phyloP scores from a whole-genome alignment of 83 land plant genomes.

The Picea mariana region DNA sequence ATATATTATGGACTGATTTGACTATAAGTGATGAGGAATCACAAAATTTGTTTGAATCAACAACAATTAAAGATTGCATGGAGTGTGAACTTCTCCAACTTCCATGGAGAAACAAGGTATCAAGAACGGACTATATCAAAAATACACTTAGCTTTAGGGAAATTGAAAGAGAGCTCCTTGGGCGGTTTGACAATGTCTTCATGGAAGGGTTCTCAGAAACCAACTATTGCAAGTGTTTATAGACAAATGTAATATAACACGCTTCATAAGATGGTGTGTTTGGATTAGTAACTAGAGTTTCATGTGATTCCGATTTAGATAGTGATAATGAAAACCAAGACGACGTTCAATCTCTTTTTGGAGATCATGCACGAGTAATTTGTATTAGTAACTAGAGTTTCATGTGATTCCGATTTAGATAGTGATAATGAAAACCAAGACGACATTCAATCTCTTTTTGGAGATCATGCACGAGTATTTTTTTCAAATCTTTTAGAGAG shows the following conservation, averaged over 20 bases:
- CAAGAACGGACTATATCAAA: no score
- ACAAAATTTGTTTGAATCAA: no score
- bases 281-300: constrained; percentile 67
- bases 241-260: constrained; percentile 58
- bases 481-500: constrained; percentile 73
- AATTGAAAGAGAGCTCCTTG: no score
- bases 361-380: constrained; percentile 65
- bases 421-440: constrained; percentile 34
- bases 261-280: constrained; percentile 28
- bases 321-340: constrained; percentile 34
- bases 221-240: constrained; percentile 34
- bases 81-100: no score
- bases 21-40: no score
- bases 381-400: constrained; percentile 66
- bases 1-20: no score
- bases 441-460: constrained; percentile 40
- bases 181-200: not conserved
- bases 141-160: no score
- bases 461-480: constrained; percentile 65
- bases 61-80: no score
- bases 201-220: constrained; percentile 9
- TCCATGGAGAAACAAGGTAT: no score
- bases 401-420: constrained; percentile 71
- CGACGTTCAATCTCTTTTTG: constrained; percentile 41
- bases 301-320: constrained; percentile 71